These are phyloP conservation scores for Saccharomycopsis sp. DNA, from an alignment of 805 yeast genomes.

Conservation along the genomic window DNA sequence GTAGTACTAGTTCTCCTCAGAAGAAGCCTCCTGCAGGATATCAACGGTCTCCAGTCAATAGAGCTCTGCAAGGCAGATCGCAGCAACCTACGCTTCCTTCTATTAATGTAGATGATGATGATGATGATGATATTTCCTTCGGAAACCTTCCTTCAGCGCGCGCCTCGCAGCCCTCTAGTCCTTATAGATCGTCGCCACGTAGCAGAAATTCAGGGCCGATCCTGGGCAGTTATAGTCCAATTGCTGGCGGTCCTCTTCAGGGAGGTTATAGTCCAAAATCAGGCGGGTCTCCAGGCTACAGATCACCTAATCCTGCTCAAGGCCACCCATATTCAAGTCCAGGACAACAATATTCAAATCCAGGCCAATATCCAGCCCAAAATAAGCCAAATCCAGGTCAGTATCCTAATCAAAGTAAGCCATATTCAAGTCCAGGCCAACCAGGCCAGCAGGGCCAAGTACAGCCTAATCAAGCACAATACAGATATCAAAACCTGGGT, in stretches of 20 bases:
- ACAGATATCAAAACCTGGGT: background rate
- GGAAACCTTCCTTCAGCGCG: background rate
- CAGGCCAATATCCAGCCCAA: background rate
- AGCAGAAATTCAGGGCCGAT: background rate
- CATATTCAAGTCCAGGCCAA: background rate
- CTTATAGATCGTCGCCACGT: background rate
- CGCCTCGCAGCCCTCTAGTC: background rate
- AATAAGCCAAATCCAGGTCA: background rate
- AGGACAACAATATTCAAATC: background rate
- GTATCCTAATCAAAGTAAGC: background rate
- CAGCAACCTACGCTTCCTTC: constrained; percentile 15
- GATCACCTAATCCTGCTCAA: background rate
- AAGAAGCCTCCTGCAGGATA: background rate
- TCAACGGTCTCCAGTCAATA: background rate
- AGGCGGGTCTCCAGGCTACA: background rate
- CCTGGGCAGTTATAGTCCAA: background rate
- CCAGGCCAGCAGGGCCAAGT: background rate
- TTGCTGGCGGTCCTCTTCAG: background rate
- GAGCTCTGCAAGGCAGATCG: background rate
- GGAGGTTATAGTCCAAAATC: background rate
- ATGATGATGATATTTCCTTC: background rate
- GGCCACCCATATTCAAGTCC: background rate
- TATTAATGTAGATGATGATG: constrained; percentile 15
- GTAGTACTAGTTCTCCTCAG: background rate
- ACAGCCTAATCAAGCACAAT: background rate